Conservation (phyloP, 2,329 filamentous ascomycete species). For the Cytospora leucostoma region DNA sequence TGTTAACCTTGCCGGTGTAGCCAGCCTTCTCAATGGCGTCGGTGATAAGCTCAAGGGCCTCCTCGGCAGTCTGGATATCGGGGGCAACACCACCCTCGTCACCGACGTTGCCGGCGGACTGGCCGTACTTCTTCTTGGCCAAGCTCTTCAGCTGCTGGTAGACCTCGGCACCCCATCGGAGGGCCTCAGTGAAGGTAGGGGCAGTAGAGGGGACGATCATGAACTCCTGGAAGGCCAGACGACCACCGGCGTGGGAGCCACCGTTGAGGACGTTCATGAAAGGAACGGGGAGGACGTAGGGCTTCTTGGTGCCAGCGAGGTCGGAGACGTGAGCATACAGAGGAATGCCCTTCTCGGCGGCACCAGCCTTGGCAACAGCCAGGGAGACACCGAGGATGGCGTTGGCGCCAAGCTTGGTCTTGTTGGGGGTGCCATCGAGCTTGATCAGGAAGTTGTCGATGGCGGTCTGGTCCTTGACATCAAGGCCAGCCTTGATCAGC, state of each 20-base stretch:
- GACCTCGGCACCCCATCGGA: conserved; percentile 95
- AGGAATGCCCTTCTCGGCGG: conserved; percentile 84
- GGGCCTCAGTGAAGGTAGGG: conserved; percentile 89
- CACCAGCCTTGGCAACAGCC: conserved; percentile 85
- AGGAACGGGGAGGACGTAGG: conserved; percentile 84
- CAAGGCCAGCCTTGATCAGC: conserved; percentile 78
- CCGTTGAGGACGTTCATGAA: conserved; percentile 96
- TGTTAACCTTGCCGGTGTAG: conserved; percentile 95
- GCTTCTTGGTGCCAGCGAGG: conserved; percentile 87
- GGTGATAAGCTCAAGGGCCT: conserved; percentile 90
- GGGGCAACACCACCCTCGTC: conserved; percentile 99
- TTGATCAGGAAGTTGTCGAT: conserved; percentile 83
- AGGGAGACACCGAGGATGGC: conserved; percentile 84
- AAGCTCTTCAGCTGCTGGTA: conserved; percentile 97
- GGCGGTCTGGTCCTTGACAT: conserved; percentile 84
- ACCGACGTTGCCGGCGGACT: conserved; percentile 97
- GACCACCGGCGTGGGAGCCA: conserved; percentile 94
- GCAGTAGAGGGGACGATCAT: conserved; percentile 89
- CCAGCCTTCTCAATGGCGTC: conserved; percentile 92
- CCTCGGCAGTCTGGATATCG: conserved; percentile 95
- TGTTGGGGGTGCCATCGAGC: conserved; percentile 83
- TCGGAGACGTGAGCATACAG: conserved; percentile 88
- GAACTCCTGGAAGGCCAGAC: conserved; percentile 93
- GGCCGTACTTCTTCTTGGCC: conserved; percentile 99
- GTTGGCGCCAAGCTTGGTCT: conserved; percentile 86